These are phyloP conservation scores for Lactarius indigo DNA, from an alignment of 768 basidiomycete species.

Conservation along the genomic window DNA sequence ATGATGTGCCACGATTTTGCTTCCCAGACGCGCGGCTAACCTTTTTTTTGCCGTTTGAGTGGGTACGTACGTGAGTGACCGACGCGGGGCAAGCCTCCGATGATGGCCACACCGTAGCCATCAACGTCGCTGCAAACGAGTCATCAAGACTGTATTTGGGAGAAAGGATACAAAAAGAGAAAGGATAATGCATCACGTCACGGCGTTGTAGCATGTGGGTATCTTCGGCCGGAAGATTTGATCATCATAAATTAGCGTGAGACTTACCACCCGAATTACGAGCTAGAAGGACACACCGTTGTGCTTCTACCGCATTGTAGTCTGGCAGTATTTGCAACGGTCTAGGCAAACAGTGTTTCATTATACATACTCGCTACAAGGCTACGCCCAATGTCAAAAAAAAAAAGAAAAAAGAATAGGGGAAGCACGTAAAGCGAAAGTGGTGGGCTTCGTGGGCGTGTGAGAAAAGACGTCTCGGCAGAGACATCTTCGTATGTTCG, in stretches of 20 bases:
- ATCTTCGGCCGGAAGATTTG: background rate
- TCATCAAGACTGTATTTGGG: background rate
- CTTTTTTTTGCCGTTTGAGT: background rate
- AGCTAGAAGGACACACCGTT: background rate
- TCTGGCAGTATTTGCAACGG: background rate
- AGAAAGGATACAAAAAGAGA: background rate
- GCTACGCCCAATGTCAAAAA: conserved; percentile 8
- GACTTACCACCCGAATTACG: background rate
- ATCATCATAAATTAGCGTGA: background rate
- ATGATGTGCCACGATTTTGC: background rate
- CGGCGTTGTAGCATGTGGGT: background rate
- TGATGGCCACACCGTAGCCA: background rate
- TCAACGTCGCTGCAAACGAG: background rate
- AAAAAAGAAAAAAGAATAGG: background rate
- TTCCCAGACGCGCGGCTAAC: background rate
- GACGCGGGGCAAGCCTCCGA: background rate
- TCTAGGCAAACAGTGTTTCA: background rate
- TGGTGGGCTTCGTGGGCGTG: conserved; percentile 6
- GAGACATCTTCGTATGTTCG: background rate
- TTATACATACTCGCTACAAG: conserved; percentile 23
- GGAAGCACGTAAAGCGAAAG: conserved; percentile 9
- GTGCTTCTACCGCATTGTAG: background rate
- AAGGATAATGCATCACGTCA: background rate
- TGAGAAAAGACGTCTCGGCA: background rate
- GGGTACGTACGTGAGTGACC: background rate